Base-by-base conservation (phyloP, 1,284 basidiomycete genomes). In the Ganoderma meredithae region DNA sequence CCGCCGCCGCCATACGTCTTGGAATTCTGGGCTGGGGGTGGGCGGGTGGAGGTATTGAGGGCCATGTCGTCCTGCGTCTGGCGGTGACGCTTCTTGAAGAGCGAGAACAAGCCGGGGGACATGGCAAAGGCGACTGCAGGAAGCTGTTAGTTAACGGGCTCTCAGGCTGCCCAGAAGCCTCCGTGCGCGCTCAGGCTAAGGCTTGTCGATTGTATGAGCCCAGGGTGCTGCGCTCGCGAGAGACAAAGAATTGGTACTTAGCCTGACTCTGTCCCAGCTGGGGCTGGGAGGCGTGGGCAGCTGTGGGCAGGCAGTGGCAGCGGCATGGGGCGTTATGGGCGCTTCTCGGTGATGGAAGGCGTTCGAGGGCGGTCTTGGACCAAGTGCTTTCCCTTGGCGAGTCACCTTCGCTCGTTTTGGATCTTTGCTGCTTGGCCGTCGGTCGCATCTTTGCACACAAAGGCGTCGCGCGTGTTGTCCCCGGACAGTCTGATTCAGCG, bases 31-130 rank as follows among this genome's bases (percentile, higher is more conserved):
- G 55, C 44, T 31, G 10, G 67, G 36, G 36, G 36, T 36, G 36
- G 36, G 36, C 59, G 31, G 52, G 61, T 39, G 59, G 41, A 41
- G n/a, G 58, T 43, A 39, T 60, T 60, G 36, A 41, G 36, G n/a
- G 58, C 36, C 58, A 60, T 60, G 67, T 62, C 41, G 40, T 49
- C 43, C 49, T 55, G 44, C 41, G 49, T 62, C 73, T 69, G 68
- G 47, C 55, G 33, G 19, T 47, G 58, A 3, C 13, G 67, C 58
- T 69, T 70, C 70, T 70, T 75, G 67, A 74, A 71, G 61, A 73
- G 31, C 22, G 68, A 44, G 55, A 66, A 66, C 62, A 66, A 52
- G 56, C 64, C 47, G 27, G 58, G 44, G 25, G 62, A 53, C 67
- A 63, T 70, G 58, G 47, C 56, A 40, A 60, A 55, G 17, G 44